A percentile compares a stretch with the other conserved stretches of the same genome.
Evolutionary conservation across 352 stramenopile genomes (phyloP).

Genomic region (Pythium plurisporium): DNA sequence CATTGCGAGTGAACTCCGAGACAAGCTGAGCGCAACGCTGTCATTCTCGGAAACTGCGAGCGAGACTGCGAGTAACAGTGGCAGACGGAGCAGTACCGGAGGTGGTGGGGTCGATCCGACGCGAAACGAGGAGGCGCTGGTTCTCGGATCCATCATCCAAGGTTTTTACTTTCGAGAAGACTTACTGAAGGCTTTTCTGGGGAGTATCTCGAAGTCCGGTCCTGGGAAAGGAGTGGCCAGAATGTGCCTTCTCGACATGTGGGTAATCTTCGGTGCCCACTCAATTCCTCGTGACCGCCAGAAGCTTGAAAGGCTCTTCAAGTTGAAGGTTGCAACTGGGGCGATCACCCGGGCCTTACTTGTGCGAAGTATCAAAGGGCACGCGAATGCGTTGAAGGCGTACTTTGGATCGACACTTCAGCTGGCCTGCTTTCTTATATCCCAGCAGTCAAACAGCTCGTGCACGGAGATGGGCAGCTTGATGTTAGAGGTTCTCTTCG

Average conservation of each 20-base stretch:
- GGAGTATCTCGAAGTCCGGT: constrained; percentile 8
- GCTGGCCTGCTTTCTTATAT: constrained; percentile 28
- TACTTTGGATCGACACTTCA: constrained; percentile 43
- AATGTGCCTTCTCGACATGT: constrained; percentile 43
- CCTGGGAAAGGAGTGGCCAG: neutral
- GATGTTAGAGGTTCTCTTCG: constrained; percentile 46
- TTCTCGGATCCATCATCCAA: constrained; percentile 45
- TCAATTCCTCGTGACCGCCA: constrained; percentile 34
- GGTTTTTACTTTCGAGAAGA: constrained; percentile 52
- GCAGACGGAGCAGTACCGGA: neutral
- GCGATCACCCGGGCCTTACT: constrained; percentile 28
- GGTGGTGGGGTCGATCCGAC: neutral
- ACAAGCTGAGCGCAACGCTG: constrained; percentile 47
- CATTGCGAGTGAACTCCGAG: constrained; percentile 36
- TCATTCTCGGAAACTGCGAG: constrained; percentile 19
- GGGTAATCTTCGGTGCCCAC: constrained; percentile 38
- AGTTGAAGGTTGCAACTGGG: constrained; percentile 32
- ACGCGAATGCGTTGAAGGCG: constrained; percentile 36
- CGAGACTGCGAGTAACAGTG: neutral
- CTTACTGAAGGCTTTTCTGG: constrained; percentile 39
- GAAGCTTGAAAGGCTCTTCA: constrained; percentile 41
- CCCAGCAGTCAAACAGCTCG: constrained; percentile 11
- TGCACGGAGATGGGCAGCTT: constrained; percentile 30
- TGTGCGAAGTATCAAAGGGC: constrained; percentile 25
- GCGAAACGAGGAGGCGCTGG: constrained; percentile 43